phyloP scores from a whole-genome alignment of 768 basidiomycete genomes.

The Trametes meyenii region DNA sequence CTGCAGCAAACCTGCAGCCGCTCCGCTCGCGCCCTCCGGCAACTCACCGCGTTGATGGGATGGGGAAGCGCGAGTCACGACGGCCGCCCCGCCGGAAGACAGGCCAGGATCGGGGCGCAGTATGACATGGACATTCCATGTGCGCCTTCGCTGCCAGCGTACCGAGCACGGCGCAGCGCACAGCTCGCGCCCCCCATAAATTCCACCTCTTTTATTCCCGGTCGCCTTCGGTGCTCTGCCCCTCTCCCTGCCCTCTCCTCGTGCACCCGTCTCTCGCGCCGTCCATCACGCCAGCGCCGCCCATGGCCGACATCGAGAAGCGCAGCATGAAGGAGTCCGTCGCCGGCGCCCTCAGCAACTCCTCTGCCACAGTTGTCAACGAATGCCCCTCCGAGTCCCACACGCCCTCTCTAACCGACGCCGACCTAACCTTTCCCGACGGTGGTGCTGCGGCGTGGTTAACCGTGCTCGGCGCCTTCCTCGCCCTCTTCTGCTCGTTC shows the following conservation, averaged over 20 bases:
- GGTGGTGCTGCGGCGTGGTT: slow-evolving; percentile 43
- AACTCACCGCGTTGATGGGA: slow-evolving; percentile 15
- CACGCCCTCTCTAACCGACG: not conserved
- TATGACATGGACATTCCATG: slow-evolving; percentile 15
- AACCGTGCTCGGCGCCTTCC: slow-evolving; percentile 63
- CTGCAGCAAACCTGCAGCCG: not conserved
- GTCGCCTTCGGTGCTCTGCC: not conserved
- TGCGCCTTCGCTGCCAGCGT: slow-evolving; percentile 8
- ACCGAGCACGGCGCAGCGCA: slow-evolving; percentile 21
- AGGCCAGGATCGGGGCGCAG: slow-evolving; percentile 1
- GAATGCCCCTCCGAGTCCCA: slow-evolving; percentile 6
- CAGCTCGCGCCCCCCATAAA: slow-evolving; percentile 20
- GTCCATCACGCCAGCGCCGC: not conserved
- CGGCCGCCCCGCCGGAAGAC: slow-evolving; percentile 14
- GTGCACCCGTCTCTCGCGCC: not conserved
- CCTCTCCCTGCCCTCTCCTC: not conserved
- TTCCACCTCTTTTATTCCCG: slow-evolving; percentile 1
- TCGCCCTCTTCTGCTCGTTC: slow-evolving; percentile 70
- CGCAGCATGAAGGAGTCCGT: slow-evolving; percentile 11
- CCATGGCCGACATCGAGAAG: slow-evolving; percentile 17
- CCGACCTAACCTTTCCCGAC: slow-evolving; percentile 24
- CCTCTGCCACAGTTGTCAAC: slow-evolving; percentile 15
- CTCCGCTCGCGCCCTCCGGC: slow-evolving; percentile 5
- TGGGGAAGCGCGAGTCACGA: slow-evolving; percentile 8
- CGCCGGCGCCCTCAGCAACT: slow-evolving; percentile 8